Evolutionary conservation across 139 green algal genomes (phyloP).

Genomic region (Yamagishiella unicocca): DNA sequence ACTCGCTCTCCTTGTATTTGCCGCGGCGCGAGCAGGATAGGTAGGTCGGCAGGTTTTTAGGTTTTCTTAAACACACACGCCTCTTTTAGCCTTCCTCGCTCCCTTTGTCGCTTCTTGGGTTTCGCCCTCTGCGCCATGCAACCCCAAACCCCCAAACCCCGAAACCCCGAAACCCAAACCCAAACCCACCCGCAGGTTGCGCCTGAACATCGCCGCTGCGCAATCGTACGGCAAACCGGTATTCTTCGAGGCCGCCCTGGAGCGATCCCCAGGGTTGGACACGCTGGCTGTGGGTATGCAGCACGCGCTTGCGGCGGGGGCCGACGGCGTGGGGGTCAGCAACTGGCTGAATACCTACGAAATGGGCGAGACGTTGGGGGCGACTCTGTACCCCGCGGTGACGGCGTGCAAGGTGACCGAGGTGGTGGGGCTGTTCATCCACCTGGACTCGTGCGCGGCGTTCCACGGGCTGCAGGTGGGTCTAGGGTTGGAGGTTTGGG

Average conservation of each 20-base stretch:
- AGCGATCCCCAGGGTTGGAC: not conserved
- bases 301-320: not conserved
- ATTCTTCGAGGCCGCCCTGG: constrained; percentile 35
- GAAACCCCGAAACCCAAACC: too few relatives aligned
- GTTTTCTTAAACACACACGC: too few relatives aligned
- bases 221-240: constrained; percentile 20
- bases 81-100: too few relatives aligned
- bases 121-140: too few relatives aligned
- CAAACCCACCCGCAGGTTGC: not conserved
- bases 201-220: not conserved
- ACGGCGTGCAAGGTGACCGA: not conserved
- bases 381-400: not conserved
- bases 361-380: not conserved
- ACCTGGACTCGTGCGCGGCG: constrained; percentile 22
- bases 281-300: not conserved
- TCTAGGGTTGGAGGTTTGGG: not conserved
- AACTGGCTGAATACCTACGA: constrained; percentile 4
- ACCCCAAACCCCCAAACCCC: too few relatives aligned
- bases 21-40: too few relatives aligned
- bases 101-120: too few relatives aligned
- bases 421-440: constrained; percentile 26
- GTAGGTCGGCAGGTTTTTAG: too few relatives aligned
- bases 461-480: constrained; percentile 26
- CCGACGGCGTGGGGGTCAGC: constrained; percentile 14
- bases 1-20: too few relatives aligned